phyloP scores from a whole-genome alignment of 129 eudicot genomes.

The Flaveria brownii region DNA sequence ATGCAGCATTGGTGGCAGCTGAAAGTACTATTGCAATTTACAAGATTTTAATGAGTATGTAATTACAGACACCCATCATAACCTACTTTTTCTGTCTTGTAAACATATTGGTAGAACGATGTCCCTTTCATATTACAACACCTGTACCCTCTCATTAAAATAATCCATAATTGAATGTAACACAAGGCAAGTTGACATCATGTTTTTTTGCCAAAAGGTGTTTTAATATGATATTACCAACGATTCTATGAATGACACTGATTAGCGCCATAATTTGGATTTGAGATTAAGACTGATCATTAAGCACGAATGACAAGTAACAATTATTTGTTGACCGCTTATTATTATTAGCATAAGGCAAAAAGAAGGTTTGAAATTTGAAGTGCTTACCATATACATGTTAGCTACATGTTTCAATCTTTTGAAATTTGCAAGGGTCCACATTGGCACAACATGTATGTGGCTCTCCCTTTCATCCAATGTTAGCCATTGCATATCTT shows the following conservation, averaged over 20 bases:
- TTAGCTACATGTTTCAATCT: conserved; percentile 72
- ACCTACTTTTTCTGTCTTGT: conserved; percentile 27
- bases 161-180: background rate
- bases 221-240: background rate
- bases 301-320: background rate
- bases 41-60: conserved; percentile 18
- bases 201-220: background rate
- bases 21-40: background rate
- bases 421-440: conserved; percentile 94
- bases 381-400: conserved; percentile 65
- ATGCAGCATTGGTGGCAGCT: conserved; percentile 8
- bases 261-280: background rate
- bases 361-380: background rate
- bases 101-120: background rate
- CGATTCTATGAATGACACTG: background rate
- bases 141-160: background rate
- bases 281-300: background rate
- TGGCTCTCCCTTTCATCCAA: conserved; percentile 77
- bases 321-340: background rate
- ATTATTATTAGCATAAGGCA: background rate
- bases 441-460: conserved; percentile 94
- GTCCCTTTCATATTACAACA: conserved; percentile 30
- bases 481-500: conserved; percentile 93
- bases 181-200: background rate
- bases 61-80: background rate